Base-by-base conservation (phyloP, 208 protist genomes). In the Trypanosomatidae sp. region DNA sequence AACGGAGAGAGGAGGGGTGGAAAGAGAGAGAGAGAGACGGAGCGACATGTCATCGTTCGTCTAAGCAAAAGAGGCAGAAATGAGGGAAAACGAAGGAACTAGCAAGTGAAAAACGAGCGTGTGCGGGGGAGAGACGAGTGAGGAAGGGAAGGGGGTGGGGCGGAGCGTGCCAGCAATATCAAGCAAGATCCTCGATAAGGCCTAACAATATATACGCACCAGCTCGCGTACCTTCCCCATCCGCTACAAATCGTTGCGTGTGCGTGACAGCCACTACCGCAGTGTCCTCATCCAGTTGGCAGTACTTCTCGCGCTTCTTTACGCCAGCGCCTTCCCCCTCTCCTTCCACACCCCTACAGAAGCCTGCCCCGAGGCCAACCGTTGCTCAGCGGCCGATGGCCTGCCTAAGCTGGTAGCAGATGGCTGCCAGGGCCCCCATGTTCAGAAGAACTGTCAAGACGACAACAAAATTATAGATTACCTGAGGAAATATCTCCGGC, bases 401-500 rank as follows among this genome's bases (percentile, higher is more conserved):
- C 25, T 80, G 55, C 0, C 62, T 76, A 1, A 87, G 66, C 65
- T 85, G 85, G 56, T 80, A 86, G 39, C 62, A 66, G n/a, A 84
- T 76, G 59, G 84, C 74, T 7, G 76, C 64, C 3, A 89, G 46
- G 55, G 85, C 82, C 0, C 77, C 69, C 0, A 89, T 13, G 73
- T 85, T 81, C 36, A 90, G 56, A 6, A 87, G 15, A 3, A 85
- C 49, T 0, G 87, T 74, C 36, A 66, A 12, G 1, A 84, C 50
- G 8, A 73, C 64, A 1, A 87, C 74, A 25, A 84, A 73, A 15
- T 36, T 53, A 73, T 81, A 77, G n/a, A 83, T 46, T 1, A 66
- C 52, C 50, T 50, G 36, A 15, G 71, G 68, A 41, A 95, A 93
- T 41, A 93, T 71, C 52, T 76, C 78, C 2, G 91, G 91, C 30